Base-by-base conservation (phyloP, 2,329 filamentous ascomycete genomes). In the Trichoderma aggressivum region DNA sequence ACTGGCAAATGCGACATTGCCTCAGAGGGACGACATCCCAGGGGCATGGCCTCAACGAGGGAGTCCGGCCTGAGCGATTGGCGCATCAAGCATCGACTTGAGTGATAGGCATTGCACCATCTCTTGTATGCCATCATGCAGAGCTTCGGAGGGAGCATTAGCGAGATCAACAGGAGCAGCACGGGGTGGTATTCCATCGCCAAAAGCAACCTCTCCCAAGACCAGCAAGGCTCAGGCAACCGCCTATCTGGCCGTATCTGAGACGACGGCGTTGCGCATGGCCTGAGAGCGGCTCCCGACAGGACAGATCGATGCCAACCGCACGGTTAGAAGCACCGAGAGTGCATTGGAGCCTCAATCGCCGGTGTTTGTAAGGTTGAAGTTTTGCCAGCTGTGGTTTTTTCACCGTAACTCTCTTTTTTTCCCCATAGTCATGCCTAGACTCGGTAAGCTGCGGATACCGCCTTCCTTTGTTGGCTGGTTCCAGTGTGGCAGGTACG, bases 341-440 rank as follows among this genome's bases (percentile, higher is more conserved):
- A n/a, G 4, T 43, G 66, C 30, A 50, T 36, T 43, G 34, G 21
- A 11, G 59, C 66, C 24, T 63, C 60, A 14, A 58, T 64, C 60
- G 68, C 50, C 26, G 24, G 68, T 70, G 59, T 28, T 70, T 70
- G 68, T 58, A 70, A 70, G 68, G 58, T 70, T n/a, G 47, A 70
- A 70, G 68, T 70, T 70, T 58, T 64, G 39, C 60, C 14, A 43
- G 47, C 30, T n/a, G 26, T 56, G 7, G 36, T 21, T 58, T 64
- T 64, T 64, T 47, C 68, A 63, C 59, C 59, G 68, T 70, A 70
- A 43, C 50, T 63, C 58, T 24, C 14, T 47, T 63, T 63, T 70
- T 64, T 58, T 60, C 26, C 7, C 67, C 36, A n/a, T n/a, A 47
- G 34, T 39, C 36, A n/a, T 50, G 66, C 53, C 64, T 43, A 55